Base-by-base conservation (phyloP, 345 rosid species). In the Euphorbia pulcherrima region DNA sequence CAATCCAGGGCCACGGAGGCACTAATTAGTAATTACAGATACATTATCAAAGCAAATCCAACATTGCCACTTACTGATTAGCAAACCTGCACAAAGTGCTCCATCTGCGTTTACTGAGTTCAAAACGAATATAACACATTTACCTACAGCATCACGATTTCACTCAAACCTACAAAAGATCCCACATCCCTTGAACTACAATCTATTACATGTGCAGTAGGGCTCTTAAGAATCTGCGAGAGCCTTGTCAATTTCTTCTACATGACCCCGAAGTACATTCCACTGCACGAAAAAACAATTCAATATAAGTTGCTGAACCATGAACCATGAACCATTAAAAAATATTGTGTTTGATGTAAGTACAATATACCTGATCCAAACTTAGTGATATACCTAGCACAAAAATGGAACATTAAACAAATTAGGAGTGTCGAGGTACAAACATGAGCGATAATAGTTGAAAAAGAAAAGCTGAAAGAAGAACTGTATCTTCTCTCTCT, bases 291-390 rank as follows among this genome's bases (percentile, higher is more conserved):
- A 56, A 54, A 69, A 52, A 24, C 9, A 54, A 1, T 29, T 29
- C 24, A 41, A n/a, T 20, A 63, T 58, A 41, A 39, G 21, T 67
- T 17, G 28, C 44, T n/a, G n/a, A n/a, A n/a, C n/a, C n/a, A n/a
- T n/a, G n/a, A n/a, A 18, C 8, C 4, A 33, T 41, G 26, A 20
- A 50, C 23, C 33, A 64, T 26, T 13, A 17, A 39, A 26, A 23
- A 20, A 13, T 44, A 39, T 23, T 2, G 39, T 7, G 37, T 64
- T 20, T 47, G 66, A 58, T 30, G 60, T 1, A 57, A 47, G 33
- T 80, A 86, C 35, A 30, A 86, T 28, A 30, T 84, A 90, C 98
- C 97, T 92, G 97, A 29, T 92, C 98, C 67, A 92, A 69, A 67
- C 83, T 79, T 62, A 92, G 65, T n/a, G 93, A 77, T 70, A 92